phyloP scores from a whole-genome alignment of 352 stramenopile species.

The Pythium sp. region DNA sequence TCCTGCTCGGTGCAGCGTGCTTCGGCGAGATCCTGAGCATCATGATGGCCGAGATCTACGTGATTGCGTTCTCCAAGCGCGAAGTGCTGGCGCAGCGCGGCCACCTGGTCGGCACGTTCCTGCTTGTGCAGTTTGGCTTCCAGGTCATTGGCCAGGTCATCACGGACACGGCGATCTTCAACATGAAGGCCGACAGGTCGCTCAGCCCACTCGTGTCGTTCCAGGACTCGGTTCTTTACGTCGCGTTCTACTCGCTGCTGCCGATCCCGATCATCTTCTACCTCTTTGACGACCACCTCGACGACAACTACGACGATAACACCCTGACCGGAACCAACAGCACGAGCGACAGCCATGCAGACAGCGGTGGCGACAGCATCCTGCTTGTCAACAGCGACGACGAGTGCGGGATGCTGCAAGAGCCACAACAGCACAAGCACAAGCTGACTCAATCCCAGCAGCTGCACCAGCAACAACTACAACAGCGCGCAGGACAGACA shows the following conservation, averaged over 20 bases:
- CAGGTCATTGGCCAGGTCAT: slow-evolving; percentile 38
- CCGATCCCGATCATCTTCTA: slow-evolving; percentile 34
- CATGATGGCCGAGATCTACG: slow-evolving; percentile 44
- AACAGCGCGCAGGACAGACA: background rate
- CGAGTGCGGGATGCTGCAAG: slow-evolving; percentile 23
- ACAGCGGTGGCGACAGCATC: slow-evolving; percentile 5
- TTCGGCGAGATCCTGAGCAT: slow-evolving; percentile 43
- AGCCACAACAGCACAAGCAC: background rate
- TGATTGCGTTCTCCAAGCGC: slow-evolving; percentile 38
- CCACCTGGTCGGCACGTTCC: slow-evolving; percentile 35
- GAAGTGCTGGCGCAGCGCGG: slow-evolving; percentile 28
- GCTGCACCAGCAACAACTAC: background rate
- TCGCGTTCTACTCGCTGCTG: slow-evolving; percentile 35
- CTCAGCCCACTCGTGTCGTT: slow-evolving; percentile 21
- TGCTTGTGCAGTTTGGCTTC: slow-evolving; percentile 32
- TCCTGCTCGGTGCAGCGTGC: slow-evolving; percentile 34
- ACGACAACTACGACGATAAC: background rate
- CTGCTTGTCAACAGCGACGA: slow-evolving; percentile 21
- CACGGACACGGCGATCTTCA: slow-evolving; percentile 30
- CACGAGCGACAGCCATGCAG: slow-evolving; percentile 12
- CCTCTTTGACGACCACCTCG: slow-evolving; percentile 36
- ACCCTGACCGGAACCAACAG: background rate
- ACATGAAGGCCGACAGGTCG: slow-evolving; percentile 17
- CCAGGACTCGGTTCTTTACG: slow-evolving; percentile 30
- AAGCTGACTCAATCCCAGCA: background rate